These are phyloP conservation scores for Tetrahymena elliotti DNA, from an alignment of 73 alveolate species.

Conservation along the genomic window DNA sequence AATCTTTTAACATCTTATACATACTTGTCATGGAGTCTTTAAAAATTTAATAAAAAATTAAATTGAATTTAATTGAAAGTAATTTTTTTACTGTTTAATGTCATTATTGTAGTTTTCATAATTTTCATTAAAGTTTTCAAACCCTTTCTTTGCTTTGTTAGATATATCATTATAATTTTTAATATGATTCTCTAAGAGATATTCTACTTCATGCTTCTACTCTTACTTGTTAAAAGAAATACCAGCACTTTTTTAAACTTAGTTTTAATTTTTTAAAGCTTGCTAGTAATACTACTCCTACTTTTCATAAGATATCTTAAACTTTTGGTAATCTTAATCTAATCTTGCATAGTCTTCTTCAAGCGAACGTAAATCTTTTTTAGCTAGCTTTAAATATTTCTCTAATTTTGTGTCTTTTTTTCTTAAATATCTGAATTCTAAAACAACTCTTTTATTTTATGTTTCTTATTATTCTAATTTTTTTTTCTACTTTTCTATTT, in stretches of 20 bases:
- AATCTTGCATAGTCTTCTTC: background rate
- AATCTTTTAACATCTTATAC: background rate
- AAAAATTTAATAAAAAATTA: background rate
- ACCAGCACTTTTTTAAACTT: background rate
- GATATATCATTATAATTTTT: background rate
- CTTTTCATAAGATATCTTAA: background rate
- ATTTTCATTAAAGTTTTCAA: background rate
- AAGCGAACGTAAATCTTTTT: background rate
- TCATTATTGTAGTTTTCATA: background rate
- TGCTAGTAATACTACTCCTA: background rate
- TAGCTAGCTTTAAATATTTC: background rate
- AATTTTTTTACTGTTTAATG: background rate
- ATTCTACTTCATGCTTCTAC: background rate
- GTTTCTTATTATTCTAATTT: background rate
- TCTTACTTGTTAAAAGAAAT: background rate
- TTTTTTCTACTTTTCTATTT: background rate
- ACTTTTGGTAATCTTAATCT: background rate
- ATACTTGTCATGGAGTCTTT: background rate
- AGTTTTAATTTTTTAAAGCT: background rate
- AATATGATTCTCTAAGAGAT: background rate
- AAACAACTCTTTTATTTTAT: background rate
- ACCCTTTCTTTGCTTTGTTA: background rate
- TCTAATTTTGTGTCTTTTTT: background rate
- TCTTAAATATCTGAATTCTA: background rate
- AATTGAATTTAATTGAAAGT: background rate